Base-by-base conservation (phyloP, 257 asterid species). In the Rauvolfia tetraphylla region DNA sequence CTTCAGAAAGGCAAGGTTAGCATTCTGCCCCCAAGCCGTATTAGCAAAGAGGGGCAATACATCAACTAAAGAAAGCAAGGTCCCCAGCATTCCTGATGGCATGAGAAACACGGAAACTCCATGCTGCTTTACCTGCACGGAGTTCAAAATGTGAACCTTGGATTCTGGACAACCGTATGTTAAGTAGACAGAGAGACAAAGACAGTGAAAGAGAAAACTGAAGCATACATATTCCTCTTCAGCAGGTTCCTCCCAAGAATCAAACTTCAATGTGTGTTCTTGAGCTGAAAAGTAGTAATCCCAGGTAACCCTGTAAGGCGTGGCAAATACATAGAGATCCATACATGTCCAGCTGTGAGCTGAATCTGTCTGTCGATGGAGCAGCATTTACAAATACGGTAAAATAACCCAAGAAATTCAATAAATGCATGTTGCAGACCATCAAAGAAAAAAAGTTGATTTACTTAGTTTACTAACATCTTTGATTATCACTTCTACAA, bases 1-100 rank as follows among this genome's bases (percentile, higher is more conserved):
- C 86, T 85, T 76, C 56, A 95, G 89, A 82, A 95, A 95, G 75
- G 90, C 98, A 71, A 95, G 76, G 83, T 95, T 95, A 63, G 98
- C 92, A 87, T 88, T 90, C 90, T 95, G 96, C 20, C 99, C 99
- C 99, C 99, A 95, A 59, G 78, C 97, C 22, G 98, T 93, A 84
- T 95, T 91, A 48, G 99, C 90, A 84, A 95, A 95, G 69, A 95
- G 85, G 14, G 99, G 99, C 87, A 95, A 85, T 68, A 95, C 96
- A 84, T 95, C 99, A 53, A 95, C 91, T 89, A 95, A 59, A 76
- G 99, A 95, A 75, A 93, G 91, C 80, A 95, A 80, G 29, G 99
- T 95, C 72, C 99, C 99, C 33, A 95, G 93, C 99, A 95, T 95
- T 83, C 99, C 99, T 15, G 99, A 95, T 29, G 97, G 99, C 99